Evolutionary conservation across 192 early-diverging fungal species (phyloP), one percentile per base, ranked within the genome.

Genomic region (Nowakowskiella sp.): DNA sequence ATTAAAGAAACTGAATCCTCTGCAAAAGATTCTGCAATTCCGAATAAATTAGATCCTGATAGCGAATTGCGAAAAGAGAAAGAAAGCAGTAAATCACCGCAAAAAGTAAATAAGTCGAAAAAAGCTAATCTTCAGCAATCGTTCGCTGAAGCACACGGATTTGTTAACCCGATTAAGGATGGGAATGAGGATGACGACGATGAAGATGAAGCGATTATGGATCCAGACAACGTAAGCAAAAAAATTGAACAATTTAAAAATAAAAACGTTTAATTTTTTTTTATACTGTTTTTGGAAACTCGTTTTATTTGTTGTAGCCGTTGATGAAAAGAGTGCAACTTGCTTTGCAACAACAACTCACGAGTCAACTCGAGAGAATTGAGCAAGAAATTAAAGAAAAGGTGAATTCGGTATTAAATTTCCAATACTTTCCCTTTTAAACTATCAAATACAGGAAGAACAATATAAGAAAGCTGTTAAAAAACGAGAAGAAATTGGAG

Each of bases 311-410:
- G 19, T 10, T 53, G 10, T 53, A 80, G 77, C 76, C 76, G 32
- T 59, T 81, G 30, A 73, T 81, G 71, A 53, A 67, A 51, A 61
- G 76, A 26, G 76, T 81, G 34, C 79, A 81, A 74, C 62, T 61
- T 45, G 71, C 74, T 4, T 64, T 81, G 22, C 52, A 58, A 39
- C 62, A 74, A 39, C 79, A 81, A 46, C 63, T 81, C 4, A 58
- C 65, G 5, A 58, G 64, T 28, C 70, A 67, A n/a, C 45, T 57
- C 23, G 45, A 45, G 22, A 70, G 70, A 51, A 26, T 81, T 3
- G 31, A 56, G 3, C 53, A 76, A n/a, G 79, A 80, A 31, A 53
- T 81, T 3, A 54, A 64, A 36, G 79, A 81, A 44, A 81, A 74
- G 32, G 68, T 68, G 42, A 48, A 51, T 31, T 0, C 13, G 8